phyloP scores from a whole-genome alignment of 495 filamentous ascomycete genomes.

The Annulohypoxylon nitens region DNA sequence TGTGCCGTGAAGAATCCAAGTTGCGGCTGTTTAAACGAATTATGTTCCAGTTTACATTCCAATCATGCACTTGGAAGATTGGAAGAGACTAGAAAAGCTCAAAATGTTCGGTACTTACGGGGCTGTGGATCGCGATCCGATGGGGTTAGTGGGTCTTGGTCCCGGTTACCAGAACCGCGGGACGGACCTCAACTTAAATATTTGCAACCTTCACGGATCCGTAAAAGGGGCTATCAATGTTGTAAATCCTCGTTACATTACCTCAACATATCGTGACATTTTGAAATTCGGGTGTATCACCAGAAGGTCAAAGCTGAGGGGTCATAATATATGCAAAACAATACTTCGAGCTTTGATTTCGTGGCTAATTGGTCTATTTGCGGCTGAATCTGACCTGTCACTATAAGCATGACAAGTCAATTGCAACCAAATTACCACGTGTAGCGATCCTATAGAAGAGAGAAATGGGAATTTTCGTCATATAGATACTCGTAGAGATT shows the following conservation, averaged over 20 bases:
- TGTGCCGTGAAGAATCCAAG: neutral
- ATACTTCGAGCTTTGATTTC: neutral
- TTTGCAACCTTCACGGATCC: slow-evolving; percentile 9
- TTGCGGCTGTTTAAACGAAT: slow-evolving; percentile 9
- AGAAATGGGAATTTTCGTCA: neutral
- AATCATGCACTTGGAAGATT: slow-evolving; percentile 1
- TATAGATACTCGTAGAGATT: neutral
- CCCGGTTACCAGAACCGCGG: slow-evolving; percentile 36
- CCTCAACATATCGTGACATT: neutral
- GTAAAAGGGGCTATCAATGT: neutral
- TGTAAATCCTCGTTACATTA: slow-evolving; percentile 5
- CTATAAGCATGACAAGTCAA: neutral
- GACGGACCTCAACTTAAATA: slow-evolving; percentile 12
- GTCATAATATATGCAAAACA: neutral
- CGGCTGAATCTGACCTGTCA: neutral
- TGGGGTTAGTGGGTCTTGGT: neutral
- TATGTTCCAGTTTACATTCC: slow-evolving; percentile 1
- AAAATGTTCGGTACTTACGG: slow-evolving; percentile 8
- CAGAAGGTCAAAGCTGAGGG: neutral
- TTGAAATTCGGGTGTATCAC: neutral
- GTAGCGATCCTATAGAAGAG: neutral
- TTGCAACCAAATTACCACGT: neutral
- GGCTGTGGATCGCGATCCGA: slow-evolving; percentile 1
- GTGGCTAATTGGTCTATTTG: neutral
- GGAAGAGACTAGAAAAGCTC: neutral